Evolutionary conservation across 2,329 filamentous ascomycete species (phyloP), one percentile per base, ranked within the genome.

Genomic region (Stagonosporopsis vannaccii): DNA sequence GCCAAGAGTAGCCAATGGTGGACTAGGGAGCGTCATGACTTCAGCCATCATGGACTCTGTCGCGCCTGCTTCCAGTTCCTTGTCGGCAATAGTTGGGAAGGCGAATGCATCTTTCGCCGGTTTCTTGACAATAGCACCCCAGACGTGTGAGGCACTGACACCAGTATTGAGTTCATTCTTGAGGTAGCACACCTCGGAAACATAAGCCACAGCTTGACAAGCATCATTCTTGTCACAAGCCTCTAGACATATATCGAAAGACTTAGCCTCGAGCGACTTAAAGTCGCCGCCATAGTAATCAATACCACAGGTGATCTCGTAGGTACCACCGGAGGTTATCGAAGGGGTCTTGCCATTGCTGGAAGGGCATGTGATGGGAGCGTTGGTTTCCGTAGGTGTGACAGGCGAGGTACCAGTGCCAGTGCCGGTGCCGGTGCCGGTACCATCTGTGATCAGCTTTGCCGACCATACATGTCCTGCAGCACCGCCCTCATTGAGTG

Each of bases 111-210:
- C 45, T 25, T 55, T 55, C 2, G 51, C 51, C 8, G 51, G 44
- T 33, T 48, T 49, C 39, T 49, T 55, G 17, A 55, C 51, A 11
- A 49, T 12, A 7, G 51, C 51, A 32, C 51, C 44, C 51, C 51
- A 55, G 12, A 55, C 51, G 17, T 55, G 39, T 22, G 17, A 33
- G 15, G 22, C 51, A 13, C 32, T 25, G 9, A 26, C 33, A 17
- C 39, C 44, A 33, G 43, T 36, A 32, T 48, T 55, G 51, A 49
- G 39, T 42, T 55, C 51, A 19, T 55, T 55, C 44, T 55, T 55
- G 12, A 55, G 44, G 15, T 55, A 55, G 39, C 51, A 55, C 23
- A 45, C 30, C 19, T 39, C 32, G 17, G 51, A 45, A 30, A 47
- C 51, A n/a, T 49, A 55, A 15, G 44, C 32, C 19, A 55, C 43